Evolutionary conservation across 257 asterid genomes (phyloP), one percentile per base, ranked within the genome.

Genomic region (Nemophila menziesii): DNA sequence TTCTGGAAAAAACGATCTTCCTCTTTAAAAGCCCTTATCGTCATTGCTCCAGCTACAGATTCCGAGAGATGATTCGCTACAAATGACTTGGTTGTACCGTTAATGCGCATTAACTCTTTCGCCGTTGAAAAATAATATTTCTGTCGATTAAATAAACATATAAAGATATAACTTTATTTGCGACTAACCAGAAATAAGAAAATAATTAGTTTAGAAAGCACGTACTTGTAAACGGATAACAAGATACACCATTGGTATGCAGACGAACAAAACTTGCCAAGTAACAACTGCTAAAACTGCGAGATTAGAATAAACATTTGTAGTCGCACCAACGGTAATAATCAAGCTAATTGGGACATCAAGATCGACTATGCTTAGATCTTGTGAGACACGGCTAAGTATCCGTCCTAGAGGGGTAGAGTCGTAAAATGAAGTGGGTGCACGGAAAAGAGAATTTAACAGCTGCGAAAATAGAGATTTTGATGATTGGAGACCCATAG

Each of bases 391-490:
- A 89, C 96, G 67, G 64, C 94, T 90, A 22, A 90, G 56, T 54
- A 85, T 85, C 65, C 98, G 75, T 49, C 98, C 98, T 53, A 85
- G 23, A 33, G 98, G 96, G 0, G 96, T 90, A 4, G 98, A 90
- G 66, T 90, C 98, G 26, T 81, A 90, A 77, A 90, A 90, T 8
- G 86, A 61, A 96, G 81, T 90, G 4, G 98, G 98, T 0, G 98
- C 98, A 39, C 89, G 94, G 39, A 84, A 77, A 51, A 90, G 75
- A 37, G 98, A 85, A 15, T 56, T 44, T 62, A 81, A 43, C 9
- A 90, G 67, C 58, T 62, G 72, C 0, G 89, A 68, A 55, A 81
- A 85, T 20, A 90, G 55, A 6, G 96, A 76, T 38, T 66, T 66
- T 6, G 98, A 90, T 2, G 96, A 68, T 56, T 61, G 77, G 68